Evolutionary conservation across 192 early-diverging fungal species (phyloP), one percentile per base, ranked within the genome.

Genomic region (Gaertneriomyces sp.): DNA sequence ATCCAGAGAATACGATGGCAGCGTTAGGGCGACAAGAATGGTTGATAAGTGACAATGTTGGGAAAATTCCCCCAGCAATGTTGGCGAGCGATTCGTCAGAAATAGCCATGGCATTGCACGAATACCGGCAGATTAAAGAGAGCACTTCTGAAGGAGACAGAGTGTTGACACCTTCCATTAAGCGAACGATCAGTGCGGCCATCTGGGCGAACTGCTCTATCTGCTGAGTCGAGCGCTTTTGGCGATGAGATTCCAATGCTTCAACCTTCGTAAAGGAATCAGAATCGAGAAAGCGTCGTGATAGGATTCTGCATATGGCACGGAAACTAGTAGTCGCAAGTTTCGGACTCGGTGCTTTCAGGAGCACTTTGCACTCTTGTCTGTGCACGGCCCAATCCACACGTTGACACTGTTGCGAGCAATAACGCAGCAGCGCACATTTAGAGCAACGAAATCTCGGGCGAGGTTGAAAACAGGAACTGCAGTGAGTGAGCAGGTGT

Each of bases 161-260:
- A 6, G 56, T 42, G 11, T 52, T 64, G 11, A 61, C 60, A 41
- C 47, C 51, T n/a, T 51, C 60, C 14, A 79, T 45, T 33, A 69
- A 56, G 45, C 56, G 58, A 7, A 50, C 38, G 6, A 79, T 42
- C 5, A 80, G 65, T 57, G 68, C 63, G n/a, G 69, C 20, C 69
- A 80, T 61, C 55, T 79, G 76, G 10, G 72, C 73, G 73, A 80
- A 79, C 8, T 63, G 64, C 60, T 79, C 69, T 7, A 79, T 41
- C 58, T 63, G 25, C 12, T 44, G 11, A 40, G 52, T 9, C 6
- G 61, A 40, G 68, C 68, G 76, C 20, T 76, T 54, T 12, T 7
- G 14, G 16, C 17, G 33, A 17, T 5, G 38, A 6, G 50, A 60
- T 14, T 33, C 50, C 10, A 16, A 42, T 55, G 25, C 12, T 39